These are phyloP conservation scores for Cyberlindnera subsufficiens DNA, from an alignment of 805 yeast genomes.

Conservation along the genomic window DNA sequence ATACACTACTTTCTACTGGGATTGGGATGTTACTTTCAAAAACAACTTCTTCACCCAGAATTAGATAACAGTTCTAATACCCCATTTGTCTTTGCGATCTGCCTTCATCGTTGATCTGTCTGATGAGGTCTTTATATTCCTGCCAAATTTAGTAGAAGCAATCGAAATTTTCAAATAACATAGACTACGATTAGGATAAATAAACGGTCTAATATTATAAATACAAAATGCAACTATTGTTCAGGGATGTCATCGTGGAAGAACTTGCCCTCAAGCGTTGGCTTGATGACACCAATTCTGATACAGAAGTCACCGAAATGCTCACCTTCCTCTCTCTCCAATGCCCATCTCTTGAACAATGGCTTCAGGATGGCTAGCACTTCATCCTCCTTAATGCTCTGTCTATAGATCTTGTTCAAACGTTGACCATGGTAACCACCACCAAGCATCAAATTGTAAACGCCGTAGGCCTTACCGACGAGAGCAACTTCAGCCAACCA, in stretches of 20 bases:
- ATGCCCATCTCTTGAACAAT: conserved; percentile 88
- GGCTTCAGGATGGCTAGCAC: conserved; percentile 73
- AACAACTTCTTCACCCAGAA: conserved; percentile 6
- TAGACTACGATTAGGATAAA: neutral
- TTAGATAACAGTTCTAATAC: neutral
- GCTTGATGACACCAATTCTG: conserved; percentile 81
- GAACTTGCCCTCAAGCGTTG: conserved; percentile 83
- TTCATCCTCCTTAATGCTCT: conserved; percentile 87
- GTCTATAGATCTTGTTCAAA: conserved; percentile 81
- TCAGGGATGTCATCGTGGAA: conserved; percentile 94
- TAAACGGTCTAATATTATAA: neutral
- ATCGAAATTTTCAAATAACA: neutral
- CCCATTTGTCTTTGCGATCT: neutral
- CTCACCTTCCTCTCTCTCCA: conserved; percentile 86
- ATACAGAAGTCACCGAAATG: conserved; percentile 93
- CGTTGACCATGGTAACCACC: conserved; percentile 95
- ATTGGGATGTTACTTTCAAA: conserved; percentile 17
- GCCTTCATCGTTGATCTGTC: no score
- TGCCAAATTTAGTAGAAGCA: no score
- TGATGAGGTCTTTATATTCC: no score
- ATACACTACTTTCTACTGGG: conserved; percentile 18
- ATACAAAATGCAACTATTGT: conserved; percentile 9
- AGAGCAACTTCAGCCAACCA: conserved; percentile 96
- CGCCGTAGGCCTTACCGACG: conserved; percentile 92
- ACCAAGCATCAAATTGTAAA: conserved; percentile 90